Percentiles rank a stretch among this genome's conserved stretches.
These are phyloP conservation scores for Boletus subluridellus DNA, from an alignment of 1,284 basidiomycete species.

Conservation along the genomic window DNA sequence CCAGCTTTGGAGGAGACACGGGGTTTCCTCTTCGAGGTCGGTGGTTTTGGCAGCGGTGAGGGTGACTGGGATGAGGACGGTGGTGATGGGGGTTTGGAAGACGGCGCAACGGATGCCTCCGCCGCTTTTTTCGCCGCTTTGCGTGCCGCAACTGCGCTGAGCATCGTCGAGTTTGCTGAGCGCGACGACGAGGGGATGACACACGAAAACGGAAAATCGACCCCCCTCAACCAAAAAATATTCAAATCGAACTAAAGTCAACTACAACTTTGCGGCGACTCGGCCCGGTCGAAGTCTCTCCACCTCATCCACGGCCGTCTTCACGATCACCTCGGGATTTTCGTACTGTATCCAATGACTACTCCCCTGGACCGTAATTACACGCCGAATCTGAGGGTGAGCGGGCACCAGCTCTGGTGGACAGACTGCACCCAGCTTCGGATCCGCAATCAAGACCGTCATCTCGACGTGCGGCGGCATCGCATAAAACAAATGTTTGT, in stretches of 20 bases:
- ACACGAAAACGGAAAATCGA: conserved; percentile 6
- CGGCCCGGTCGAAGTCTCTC: conserved; percentile 6
- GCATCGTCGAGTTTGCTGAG: conserved; percentile 18
- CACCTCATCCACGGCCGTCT: conserved; percentile 4
- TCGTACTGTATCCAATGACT: conserved; percentile 23
- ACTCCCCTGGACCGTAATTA: conserved; percentile 9
- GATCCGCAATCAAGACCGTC: conserved; percentile 20
- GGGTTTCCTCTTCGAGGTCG: conserved; percentile 24
- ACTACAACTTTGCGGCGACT: background rate
- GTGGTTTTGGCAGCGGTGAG: conserved; percentile 4
- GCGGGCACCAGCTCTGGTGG: conserved; percentile 1
- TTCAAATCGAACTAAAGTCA: background rate
- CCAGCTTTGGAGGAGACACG: background rate
- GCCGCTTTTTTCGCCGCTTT: conserved; percentile 21
- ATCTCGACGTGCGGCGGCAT: conserved; percentile 18
- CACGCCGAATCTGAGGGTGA: conserved; percentile 11
- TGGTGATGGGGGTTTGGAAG: conserved; percentile 17
- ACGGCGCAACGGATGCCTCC: background rate
- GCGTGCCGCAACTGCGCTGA: conserved; percentile 30
- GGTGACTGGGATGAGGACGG: conserved; percentile 4
- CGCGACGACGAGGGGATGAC: background rate
- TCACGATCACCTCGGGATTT: conserved; percentile 9
- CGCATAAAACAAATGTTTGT: conserved; percentile 3
- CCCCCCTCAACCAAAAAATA: background rate
- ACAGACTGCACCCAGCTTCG: conserved; percentile 8